Evolutionary conservation across 169 alveolate genomes (phyloP), one percentile per base, ranked within the genome.

Genomic region (Plasmodium sp.): DNA sequence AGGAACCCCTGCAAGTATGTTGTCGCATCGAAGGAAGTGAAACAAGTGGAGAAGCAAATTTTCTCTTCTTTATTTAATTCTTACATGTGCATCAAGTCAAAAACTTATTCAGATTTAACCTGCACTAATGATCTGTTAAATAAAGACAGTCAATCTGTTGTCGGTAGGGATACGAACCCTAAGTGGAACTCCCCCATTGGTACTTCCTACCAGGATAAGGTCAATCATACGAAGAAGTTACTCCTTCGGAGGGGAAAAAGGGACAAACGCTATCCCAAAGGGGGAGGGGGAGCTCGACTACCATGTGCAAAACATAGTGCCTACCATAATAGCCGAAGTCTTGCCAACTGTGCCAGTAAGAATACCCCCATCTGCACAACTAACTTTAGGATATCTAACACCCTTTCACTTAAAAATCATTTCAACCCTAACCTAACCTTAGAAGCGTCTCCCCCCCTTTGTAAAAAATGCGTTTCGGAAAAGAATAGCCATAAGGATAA

Each of bases 11-110:
- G 95, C 41, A 77, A 84, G 73, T 83, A 95, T 75, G 84, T 95
- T 2, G 97, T 93, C 12, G 90, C 93, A 39, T 95, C 95, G 58
- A 81, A 93, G 43, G 96, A 95, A 41, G 95, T 95, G 12, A 88
- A 92, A 18, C 54, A 82, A 10, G 81, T 95, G 79, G 97, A 95
- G 77, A 75, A 84, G 81, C 91, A 84, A 80, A 93, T 95, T 22
- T 93, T 85, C 51, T 75, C 86, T n/a, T 86, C 95, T 7, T 83
- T 92, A 73, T 54, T 92, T 1, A 80, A 90, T 80, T 80, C 94
- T 22, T 90, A 90, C 83, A 90, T 90, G 81, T 80, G 91, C 48
- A 34, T 80, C 43, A 90, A 74, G 51, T 80, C 94, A 1, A 90
- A 80, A 80, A 90, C 84, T 45, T 90, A 41, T 41, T 90, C 94